Conservation (phyloP, 352 stramenopile genomes). For the Pythium folliculosum region DNA sequence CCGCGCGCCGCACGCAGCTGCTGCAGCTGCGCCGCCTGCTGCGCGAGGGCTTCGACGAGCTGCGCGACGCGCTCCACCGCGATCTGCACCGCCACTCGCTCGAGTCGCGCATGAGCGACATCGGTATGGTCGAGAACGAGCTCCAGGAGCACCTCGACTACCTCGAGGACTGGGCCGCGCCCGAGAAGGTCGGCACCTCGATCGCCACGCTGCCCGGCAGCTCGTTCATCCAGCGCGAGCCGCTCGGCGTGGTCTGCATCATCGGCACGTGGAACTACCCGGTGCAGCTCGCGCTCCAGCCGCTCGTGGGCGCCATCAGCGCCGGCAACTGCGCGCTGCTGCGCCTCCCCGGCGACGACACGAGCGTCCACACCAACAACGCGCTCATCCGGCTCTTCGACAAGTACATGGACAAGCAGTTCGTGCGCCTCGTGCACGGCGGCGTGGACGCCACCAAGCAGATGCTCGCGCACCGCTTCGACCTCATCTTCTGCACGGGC, state of each 20-base stretch:
- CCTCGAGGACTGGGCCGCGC: constrained; percentile 60
- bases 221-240: constrained; percentile 67
- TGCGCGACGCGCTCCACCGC: constrained; percentile 68
- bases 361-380: too few relatives aligned
- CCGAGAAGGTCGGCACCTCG: constrained; percentile 46
- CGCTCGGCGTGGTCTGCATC: constrained; percentile 86
- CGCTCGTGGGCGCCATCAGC: constrained; percentile 51
- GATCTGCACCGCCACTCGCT: constrained; percentile 70
- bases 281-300: constrained; percentile 53
- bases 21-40: constrained; percentile 49
- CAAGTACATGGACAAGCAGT: too few relatives aligned
- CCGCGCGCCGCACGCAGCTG: constrained; percentile 50
- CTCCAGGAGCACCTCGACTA: constrained; percentile 79
- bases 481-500: too few relatives aligned
- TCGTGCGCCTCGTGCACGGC: too few relatives aligned
- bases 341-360: constrained; percentile 90
- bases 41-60: constrained; percentile 67
- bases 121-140: constrained; percentile 54
- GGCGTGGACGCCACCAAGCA: too few relatives aligned
- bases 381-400: too few relatives aligned
- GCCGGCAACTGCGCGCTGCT: constrained; percentile 93
- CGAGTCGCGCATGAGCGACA: constrained; percentile 63
- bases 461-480: too few relatives aligned
- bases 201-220: constrained; percentile 57
- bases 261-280: constrained; percentile 95